Base-by-base conservation (phyloP, 78 protist species). In the Dictyostelium firmibasis region DNA sequence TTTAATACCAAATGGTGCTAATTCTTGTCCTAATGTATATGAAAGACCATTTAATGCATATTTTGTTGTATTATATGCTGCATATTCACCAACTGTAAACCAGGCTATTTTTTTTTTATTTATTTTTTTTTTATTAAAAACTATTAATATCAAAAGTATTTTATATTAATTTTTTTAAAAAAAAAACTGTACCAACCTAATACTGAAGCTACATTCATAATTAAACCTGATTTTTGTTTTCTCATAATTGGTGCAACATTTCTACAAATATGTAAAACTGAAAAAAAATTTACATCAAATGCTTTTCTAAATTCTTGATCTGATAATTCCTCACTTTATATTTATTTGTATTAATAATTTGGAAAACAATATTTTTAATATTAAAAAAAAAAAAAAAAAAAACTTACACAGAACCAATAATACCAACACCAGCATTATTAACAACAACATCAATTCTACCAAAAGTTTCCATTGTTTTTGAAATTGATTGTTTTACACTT, bases 251-350 rank as follows among this genome's bases (percentile, higher is more conserved):
- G 94, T 36, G 72, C 70, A 31, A 74, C 18, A 38, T 76, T 53
- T 38, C 86, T 14, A 33, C 38, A 13, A 25, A 89, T 79, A 79
- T 57, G 18, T 4, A 83, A 83, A 5, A 14, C 78, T 7, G 81
- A 75, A 89, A 89, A 89, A 25, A 89, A 38, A 50, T 89, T 89
- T 35, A 89, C 53, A 29, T 89, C 94, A 31, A 81, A 81, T 81
- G 57, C 67, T 57, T 11, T 23, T 33, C 44, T 25, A 18, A 27
- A 27, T 57, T 81, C 86, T 81, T 81, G n/a, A 31, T 81, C 74
- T 33, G 86, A 33, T 25, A 81, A 11, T 3, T 47, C 69, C 57
- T 81, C 86, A 44, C 31, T 29, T 4, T 14, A 70, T 69, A 20
- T 69, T 69, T 27, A 3, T 69, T 69, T 8, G 3, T 29, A 29